Base-by-base conservation (phyloP, 768 basidiomycete genomes). In the Vararia minispora region DNA sequence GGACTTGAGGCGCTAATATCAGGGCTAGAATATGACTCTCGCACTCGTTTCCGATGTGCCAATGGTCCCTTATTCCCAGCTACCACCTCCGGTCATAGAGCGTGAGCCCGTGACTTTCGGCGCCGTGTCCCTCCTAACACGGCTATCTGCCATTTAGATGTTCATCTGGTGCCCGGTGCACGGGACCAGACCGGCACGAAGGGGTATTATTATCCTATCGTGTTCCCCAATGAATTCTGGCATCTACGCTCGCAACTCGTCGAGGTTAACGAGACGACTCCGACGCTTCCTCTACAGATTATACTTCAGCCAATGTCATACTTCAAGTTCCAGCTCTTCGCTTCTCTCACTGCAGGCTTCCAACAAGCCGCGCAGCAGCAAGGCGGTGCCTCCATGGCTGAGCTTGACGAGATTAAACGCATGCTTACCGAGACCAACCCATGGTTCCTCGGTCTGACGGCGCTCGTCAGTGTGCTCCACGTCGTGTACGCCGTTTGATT, bases 191-290 rank as follows among this genome's bases (percentile, higher is more conserved):
- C 74, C 17, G 79, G 80, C 4, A 69, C 66, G 3, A 70, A 68
- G 43, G 83, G 75, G 3, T 74, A 68, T 45, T 90, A 92, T 69
- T 83, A 77, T 51, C 94, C 94, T 7, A 78, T 92, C 42, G 55
- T 97, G 26, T 98, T 83, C 59, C 75, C 88, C 11, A 98, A 98
- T 54, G 90, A 95, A 53, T 97, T 97, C 60, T 97, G 94, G 90
- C 74, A 83, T 45, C 69, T 89, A 22, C 75, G 78, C 27, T 79
- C 82, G 28, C 81, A 91, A 43, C 79, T 87, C 49, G 56, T 74
- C 40, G 84, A 91, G 50, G 71, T 98, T 57, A 97, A 97, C 57
- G 57, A 66, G n/a, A 87, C 88, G 1, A 88, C 86, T 3, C 67
- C 75, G 7, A 68, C 56, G 7, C 62, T 97, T 1, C 90, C 94